A percentile compares a stretch with the other conserved stretches of the same genome.
phyloP scores from a whole-genome alignment of 495 filamentous ascomycete species.

The Daldinia bambusicola region DNA sequence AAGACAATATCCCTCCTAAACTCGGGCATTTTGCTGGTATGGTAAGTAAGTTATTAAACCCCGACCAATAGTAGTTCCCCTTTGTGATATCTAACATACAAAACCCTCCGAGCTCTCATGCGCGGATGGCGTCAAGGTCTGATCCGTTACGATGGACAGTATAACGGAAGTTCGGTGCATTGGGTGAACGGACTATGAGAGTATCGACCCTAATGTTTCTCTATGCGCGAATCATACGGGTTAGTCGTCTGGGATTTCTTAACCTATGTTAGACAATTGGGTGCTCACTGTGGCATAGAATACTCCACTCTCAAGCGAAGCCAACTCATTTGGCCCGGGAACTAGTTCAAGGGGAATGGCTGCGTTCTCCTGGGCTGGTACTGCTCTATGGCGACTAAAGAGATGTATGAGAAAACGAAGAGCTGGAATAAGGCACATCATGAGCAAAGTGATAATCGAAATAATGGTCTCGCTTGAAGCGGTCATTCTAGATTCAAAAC shows the following conservation, averaged over 20 bases:
- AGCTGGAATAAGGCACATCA: background rate
- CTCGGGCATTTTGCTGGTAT: no score
- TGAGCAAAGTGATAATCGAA: background rate
- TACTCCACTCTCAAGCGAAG: background rate
- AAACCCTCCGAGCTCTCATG: background rate
- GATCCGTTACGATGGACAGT: background rate
- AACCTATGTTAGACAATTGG: background rate
- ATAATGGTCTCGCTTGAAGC: background rate
- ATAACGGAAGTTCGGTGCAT: background rate
- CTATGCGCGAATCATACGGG: background rate
- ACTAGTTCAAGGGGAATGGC: background rate
- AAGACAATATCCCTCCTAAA: no score
- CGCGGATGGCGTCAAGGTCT: background rate
- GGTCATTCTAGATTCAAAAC: background rate
- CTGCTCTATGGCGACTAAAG: background rate
- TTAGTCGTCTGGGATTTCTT: background rate
- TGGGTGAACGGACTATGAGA: background rate
- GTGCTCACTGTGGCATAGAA: background rate
- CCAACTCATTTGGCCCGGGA: background rate
- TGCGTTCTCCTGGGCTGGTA: background rate
- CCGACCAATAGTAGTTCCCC: no score
- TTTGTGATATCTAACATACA: background rate
- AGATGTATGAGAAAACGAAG: background rate
- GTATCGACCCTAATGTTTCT: conserved; percentile 1
- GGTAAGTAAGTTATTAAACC: no score